Conservation (phyloP, 441 rosid species). For the Erodium moschatum region DNA sequence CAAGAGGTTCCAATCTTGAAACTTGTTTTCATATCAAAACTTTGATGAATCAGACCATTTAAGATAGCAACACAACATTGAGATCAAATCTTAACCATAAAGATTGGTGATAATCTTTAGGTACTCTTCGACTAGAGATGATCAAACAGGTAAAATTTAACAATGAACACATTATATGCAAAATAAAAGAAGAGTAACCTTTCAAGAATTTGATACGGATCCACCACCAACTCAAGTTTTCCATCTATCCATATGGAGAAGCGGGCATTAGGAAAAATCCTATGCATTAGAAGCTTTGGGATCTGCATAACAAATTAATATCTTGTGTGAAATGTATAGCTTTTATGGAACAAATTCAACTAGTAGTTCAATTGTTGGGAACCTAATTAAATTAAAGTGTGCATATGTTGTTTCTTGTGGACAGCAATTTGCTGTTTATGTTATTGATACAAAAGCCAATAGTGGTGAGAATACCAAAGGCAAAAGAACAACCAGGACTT, state of each 20-base stretch:
- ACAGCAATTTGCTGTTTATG: background rate
- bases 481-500: background rate
- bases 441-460: background rate
- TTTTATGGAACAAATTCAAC: background rate
- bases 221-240: slow-evolving; percentile 6
- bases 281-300: slow-evolving; percentile 3
- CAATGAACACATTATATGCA: background rate
- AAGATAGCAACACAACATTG: too few species aligned
- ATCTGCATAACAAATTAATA: slow-evolving; percentile 4
- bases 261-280: slow-evolving; percentile 9
- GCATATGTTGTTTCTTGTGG: background rate
- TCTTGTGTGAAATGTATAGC: background rate
- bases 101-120: too few species aligned
- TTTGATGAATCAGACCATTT: too few species aligned
- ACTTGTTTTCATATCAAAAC: background rate
- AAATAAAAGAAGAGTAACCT: background rate
- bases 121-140: background rate
- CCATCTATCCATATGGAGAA: slow-evolving; percentile 7
- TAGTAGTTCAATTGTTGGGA: background rate
- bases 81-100: too few species aligned
- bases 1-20: slow-evolving; percentile 1
- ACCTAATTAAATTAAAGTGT: background rate
- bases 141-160: background rate
- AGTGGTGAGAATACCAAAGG: background rate
- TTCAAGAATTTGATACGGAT: slow-evolving; percentile 6